Conservation (phyloP, 371 early-diverging fungal genomes). For the Ecytonucleospora hepatopenaei region DNA sequence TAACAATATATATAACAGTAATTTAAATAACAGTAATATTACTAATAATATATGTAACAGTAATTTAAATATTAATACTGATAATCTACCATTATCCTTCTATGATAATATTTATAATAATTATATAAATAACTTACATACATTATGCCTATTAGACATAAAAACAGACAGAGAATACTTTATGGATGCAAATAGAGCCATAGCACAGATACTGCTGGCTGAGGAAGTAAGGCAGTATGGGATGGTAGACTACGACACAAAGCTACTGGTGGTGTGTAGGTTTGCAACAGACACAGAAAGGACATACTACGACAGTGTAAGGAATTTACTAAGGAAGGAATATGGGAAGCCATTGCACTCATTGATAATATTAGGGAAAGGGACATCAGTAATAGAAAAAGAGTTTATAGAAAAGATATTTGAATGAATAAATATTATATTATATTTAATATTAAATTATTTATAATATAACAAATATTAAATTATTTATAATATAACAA, state of each 20-base stretch:
- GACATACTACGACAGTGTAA: conserved; percentile 71
- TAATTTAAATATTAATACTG: too few species aligned
- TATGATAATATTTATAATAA: conserved; percentile 81
- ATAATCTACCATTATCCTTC: conserved; percentile 90
- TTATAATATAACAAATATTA: too few species aligned
- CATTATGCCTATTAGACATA: conserved; percentile 89
- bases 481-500: too few species aligned
- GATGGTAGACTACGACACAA: conserved; percentile 61
- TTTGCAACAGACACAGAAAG: conserved; percentile 71
- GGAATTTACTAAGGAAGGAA: conserved; percentile 61
- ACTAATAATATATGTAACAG: too few species aligned
- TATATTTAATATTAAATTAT: neutral
- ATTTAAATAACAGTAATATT: too few species aligned
- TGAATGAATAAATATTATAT: conserved; percentile 7
- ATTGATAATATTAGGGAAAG: conserved; percentile 70
- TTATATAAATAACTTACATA: conserved; percentile 70
- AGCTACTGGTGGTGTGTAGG: conserved; percentile 81
- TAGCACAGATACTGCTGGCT: conserved; percentile 62
- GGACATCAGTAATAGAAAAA: conserved; percentile 83
- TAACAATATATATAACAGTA: too few species aligned
- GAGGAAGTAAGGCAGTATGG: conserved; percentile 47
- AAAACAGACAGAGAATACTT: conserved; percentile 85
- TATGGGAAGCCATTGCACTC: conserved; percentile 92
- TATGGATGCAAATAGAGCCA: conserved; percentile 86
- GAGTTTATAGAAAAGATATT: conserved; percentile 59